A percentile compares a stretch with the other conserved stretches of the same genome.
phyloP scores from a whole-genome alignment of 805 yeast genomes.

The Osmozyma mogii region DNA sequence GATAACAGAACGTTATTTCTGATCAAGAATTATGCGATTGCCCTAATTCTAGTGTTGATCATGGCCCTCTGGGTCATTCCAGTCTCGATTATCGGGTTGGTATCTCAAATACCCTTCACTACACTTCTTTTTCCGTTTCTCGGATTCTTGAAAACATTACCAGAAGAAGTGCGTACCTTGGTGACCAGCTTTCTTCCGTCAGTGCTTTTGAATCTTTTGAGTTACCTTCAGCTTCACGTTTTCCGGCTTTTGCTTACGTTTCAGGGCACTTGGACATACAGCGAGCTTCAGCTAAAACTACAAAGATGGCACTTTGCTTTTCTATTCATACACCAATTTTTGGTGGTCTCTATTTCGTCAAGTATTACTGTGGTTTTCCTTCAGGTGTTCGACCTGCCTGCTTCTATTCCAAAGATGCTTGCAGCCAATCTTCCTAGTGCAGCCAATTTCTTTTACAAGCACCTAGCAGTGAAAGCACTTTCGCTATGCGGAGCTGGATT shows the following conservation, averaged over 20 bases:
- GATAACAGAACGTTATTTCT: constrained; percentile 28
- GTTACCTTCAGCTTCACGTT: constrained; percentile 51
- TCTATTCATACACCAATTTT: constrained; percentile 71
- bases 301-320: constrained; percentile 76
- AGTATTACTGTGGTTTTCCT: constrained; percentile 61
- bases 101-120: constrained; percentile 66
- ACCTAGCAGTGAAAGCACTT: constrained; percentile 65
- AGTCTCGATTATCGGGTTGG: constrained; percentile 68
- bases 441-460: constrained; percentile 78
- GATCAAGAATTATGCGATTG: constrained; percentile 37
- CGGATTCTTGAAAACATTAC: constrained; percentile 46
- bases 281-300: constrained; percentile 58
- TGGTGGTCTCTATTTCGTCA: constrained; percentile 79
- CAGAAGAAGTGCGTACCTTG: constrained; percentile 44
- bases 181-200: constrained; percentile 65
- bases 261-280: constrained; percentile 55
- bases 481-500: constrained; percentile 69
- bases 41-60: constrained; percentile 37
- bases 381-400: constrained; percentile 59
- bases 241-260: constrained; percentile 47
- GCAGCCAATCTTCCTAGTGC: constrained; percentile 81
- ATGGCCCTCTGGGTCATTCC: constrained; percentile 70
- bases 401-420: constrained; percentile 59
- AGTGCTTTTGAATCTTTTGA: constrained; percentile 50
- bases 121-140: constrained; percentile 55